Evolutionary conservation across 2,329 filamentous ascomycete species (phyloP).

Genomic region (Samsoniella hepiali): DNA sequence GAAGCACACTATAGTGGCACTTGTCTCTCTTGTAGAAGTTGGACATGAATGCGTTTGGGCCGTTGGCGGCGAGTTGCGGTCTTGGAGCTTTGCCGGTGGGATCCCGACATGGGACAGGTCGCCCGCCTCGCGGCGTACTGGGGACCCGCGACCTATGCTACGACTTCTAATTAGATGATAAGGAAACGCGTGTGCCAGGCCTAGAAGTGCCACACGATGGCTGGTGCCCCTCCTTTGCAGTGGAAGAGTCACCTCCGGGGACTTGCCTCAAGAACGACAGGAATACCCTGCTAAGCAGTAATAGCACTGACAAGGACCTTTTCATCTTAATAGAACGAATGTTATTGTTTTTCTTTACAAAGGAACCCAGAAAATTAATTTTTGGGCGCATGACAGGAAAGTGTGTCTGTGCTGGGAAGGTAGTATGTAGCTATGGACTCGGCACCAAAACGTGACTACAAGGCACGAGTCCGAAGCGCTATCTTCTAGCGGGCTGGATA

Average conservation of each 20-base stretch:
- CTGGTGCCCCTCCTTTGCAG: neutral
- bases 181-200: neutral
- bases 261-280: neutral
- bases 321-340: neutral
- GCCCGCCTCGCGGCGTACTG: neutral
- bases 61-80: neutral
- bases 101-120: neutral
- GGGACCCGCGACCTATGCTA: neutral
- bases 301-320: neutral
- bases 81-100: neutral
- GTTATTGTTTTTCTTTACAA: neutral
- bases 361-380: neutral
- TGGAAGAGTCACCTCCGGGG: neutral
- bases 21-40: neutral
- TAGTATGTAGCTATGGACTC: too few species aligned
- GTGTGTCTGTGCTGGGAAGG: neutral
- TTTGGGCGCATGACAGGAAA: neutral
- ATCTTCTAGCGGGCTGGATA: neutral
- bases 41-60: neutral
- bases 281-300: neutral
- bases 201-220: conserved; percentile 2
- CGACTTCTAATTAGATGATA: neutral
- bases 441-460: neutral
- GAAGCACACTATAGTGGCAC: neutral
- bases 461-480: neutral